Evolutionary conservation across 2,329 filamentous ascomycete species (phyloP), one percentile per base, ranked within the genome.

Genomic region (Monilinia fructigena): DNA sequence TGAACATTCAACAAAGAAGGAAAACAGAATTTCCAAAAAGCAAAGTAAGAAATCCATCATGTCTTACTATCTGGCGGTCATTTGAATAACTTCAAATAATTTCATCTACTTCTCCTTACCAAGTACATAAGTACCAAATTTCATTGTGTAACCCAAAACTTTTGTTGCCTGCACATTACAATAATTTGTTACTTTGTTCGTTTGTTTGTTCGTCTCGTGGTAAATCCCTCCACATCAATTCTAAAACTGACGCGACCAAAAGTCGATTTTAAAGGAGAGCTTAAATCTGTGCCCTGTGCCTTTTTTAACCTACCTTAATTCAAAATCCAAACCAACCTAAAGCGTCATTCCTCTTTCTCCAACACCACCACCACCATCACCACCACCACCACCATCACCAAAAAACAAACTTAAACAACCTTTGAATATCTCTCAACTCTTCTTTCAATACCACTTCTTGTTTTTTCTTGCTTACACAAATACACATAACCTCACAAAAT

Each of bases 401-500:
- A 42, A 48, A 59, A 35, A 31, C 31, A 63, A 67, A 62, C 28
- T 63, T 12, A 45, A 66, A 23, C 60, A 66, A 64, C 66, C 60
- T 58, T 52, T 50, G 55, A 50, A 62, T 65, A 66, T 50, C 48
- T 62, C 55, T 68, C 67, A 67, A 66, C 65, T 48, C 63, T 70
- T 70, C 66, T 68, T 40, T 7, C 2, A 4, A 52, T 28, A 52
- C 47, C 42, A 16, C 65, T 56, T 67, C 64, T 68, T 63, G 62
- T 69, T 70, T 68, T 68, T 66, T 65, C 68, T 56, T 68, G 72
- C 61, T 67, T 72, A 65, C 61, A 69, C 62, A 70, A 68, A 62
- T 53, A 70, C 68, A 70, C 65, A 74, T 28, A 66, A 45, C 70
- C 69, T 70, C 68, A 71, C 55, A 72, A 66, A 70, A 62, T 98